Evolutionary conservation across 164 flowering plant species (phyloP).

Genomic region (Nelumbo lutea): DNA sequence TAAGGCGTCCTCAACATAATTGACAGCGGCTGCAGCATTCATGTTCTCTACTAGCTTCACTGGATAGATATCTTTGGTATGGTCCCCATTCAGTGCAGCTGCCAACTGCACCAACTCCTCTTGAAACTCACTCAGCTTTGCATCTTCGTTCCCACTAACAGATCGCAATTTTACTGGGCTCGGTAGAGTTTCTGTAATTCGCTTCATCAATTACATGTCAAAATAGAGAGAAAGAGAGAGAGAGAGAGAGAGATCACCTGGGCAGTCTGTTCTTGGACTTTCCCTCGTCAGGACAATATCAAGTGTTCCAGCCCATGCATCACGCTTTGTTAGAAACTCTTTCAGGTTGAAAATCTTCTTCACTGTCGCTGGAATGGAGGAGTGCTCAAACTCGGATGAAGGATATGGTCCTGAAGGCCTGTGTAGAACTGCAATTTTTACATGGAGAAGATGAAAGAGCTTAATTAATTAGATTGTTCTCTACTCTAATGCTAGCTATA

Average conservation of each 20-base stretch:
- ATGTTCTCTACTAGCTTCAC: conserved; percentile 53
- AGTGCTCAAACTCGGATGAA: conserved; percentile 75
- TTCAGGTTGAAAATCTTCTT: conserved; percentile 72
- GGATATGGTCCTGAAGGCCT: conserved; percentile 70
- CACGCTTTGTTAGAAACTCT: conserved; percentile 70
- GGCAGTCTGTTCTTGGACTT: conserved; percentile 77
- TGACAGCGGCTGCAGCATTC: conserved; percentile 41
- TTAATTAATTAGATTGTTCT: too few relatives aligned
- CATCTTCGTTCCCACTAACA: conserved; percentile 36
- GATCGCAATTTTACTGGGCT: conserved; percentile 43
- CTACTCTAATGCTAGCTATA: too few relatives aligned
- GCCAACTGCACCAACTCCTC: too few relatives aligned
- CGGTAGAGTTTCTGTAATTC: conserved; percentile 42
- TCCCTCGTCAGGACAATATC: conserved; percentile 46
- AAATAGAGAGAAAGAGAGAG: too few relatives aligned
- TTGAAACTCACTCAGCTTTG: conserved; percentile 15
- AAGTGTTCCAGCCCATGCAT: conserved; percentile 89
- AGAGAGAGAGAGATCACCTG: conserved; percentile 35
- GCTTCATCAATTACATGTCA: not conserved
- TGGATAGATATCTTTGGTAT: conserved; percentile 40
- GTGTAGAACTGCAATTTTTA: conserved; percentile 55
- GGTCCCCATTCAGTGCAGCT: conserved; percentile 68
- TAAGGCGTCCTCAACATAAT: conserved; percentile 43
- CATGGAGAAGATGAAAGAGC: too few relatives aligned
- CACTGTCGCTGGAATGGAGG: conserved; percentile 83